phyloP scores from a whole-genome alignment of 257 asterid species.

The Verbascum thapsus region DNA sequence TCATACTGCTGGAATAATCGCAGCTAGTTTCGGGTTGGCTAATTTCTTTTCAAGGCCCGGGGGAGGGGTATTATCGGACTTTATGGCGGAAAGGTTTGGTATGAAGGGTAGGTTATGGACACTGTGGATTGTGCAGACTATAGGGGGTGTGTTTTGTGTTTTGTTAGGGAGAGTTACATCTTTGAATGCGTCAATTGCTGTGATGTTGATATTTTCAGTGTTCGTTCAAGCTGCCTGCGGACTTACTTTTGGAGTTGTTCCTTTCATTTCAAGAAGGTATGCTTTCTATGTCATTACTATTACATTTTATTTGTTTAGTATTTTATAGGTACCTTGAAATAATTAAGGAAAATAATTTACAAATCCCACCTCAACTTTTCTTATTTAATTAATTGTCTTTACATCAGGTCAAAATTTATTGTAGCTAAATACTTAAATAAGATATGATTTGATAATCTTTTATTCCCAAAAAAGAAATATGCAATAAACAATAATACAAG shows the following conservation, averaged over 20 bases:
- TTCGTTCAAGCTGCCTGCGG: constrained; percentile 96
- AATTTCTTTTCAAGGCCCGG: constrained; percentile 77
- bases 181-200: constrained; percentile 50
- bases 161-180: constrained; percentile 64
- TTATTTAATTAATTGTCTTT: too few species aligned
- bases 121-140: constrained; percentile 64
- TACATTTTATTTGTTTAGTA: too few species aligned
- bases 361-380: too few species aligned
- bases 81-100: constrained; percentile 56
- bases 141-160: constrained; percentile 74
- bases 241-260: constrained; percentile 83
- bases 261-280: constrained; percentile 82
- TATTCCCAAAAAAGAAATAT: too few species aligned
- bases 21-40: constrained; percentile 84
- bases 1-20: constrained; percentile 74
- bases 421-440: too few species aligned
- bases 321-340: too few species aligned
- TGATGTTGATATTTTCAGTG: constrained; percentile 71
- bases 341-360: too few species aligned
- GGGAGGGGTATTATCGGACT: constrained; percentile 78
- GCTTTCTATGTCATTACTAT: not conserved
- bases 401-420: too few species aligned
- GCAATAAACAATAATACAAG: too few species aligned
- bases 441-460: too few species aligned
- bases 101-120: constrained; percentile 90